These are phyloP conservation scores for Daldinia grandis DNA, from an alignment of 495 filamentous ascomycete species.

Conservation along the genomic window DNA sequence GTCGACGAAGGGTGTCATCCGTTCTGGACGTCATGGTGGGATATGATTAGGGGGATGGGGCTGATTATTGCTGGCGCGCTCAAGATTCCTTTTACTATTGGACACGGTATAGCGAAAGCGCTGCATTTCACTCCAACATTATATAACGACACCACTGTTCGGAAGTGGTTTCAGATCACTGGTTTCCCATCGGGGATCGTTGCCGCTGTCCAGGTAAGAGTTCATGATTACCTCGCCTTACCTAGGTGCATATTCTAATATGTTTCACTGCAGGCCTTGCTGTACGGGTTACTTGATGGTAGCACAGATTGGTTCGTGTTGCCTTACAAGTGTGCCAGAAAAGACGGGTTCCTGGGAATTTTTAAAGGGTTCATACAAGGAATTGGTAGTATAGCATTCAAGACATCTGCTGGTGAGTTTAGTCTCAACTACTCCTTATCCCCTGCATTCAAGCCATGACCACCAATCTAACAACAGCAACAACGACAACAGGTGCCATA, in stretches of 20 bases:
- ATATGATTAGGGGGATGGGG: slow-evolving; percentile 51
- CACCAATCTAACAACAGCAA: slow-evolving; percentile 13
- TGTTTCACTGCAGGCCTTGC: slow-evolving; percentile 35
- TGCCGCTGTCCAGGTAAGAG: slow-evolving; percentile 56
- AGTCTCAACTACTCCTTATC: background rate
- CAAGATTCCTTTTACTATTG: slow-evolving; percentile 68
- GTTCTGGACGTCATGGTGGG: slow-evolving; percentile 32
- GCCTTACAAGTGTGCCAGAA: slow-evolving; percentile 59
- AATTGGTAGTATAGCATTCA: slow-evolving; percentile 62
- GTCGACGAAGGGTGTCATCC: slow-evolving; percentile 31
- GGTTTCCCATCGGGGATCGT: slow-evolving; percentile 64
- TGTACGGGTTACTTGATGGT: slow-evolving; percentile 63
- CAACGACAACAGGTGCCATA: slow-evolving; percentile 43
- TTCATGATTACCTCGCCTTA: too few relatives aligned
- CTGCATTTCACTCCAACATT: slow-evolving; percentile 74
- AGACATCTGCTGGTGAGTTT: slow-evolving; percentile 60
- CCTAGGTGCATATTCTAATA: background rate
- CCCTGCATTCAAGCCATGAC: background rate
- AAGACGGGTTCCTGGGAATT: slow-evolving; percentile 61
- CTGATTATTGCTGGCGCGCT: slow-evolving; percentile 60
- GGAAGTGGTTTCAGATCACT: slow-evolving; percentile 64
- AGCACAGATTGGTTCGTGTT: slow-evolving; percentile 56
- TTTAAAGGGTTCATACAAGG: slow-evolving; percentile 66
- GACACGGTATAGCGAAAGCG: slow-evolving; percentile 67
- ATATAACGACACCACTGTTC: slow-evolving; percentile 70